Conservation (phyloP, 83 land plant species). For the Picea mariana region DNA sequence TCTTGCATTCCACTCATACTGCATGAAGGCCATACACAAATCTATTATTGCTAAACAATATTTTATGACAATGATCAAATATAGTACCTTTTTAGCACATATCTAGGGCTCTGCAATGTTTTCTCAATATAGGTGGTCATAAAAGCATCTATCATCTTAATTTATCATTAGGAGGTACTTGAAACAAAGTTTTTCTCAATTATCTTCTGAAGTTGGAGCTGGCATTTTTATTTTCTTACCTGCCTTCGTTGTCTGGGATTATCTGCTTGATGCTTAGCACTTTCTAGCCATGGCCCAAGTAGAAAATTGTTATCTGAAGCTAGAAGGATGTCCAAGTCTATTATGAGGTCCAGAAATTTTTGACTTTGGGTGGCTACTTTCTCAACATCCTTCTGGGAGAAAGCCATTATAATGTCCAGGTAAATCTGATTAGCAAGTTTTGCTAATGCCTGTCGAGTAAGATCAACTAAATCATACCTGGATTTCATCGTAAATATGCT, state of each 20-base stretch:
- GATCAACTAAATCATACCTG: slow-evolving; percentile 98
- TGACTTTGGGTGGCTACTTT: slow-evolving; percentile 34
- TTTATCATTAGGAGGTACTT: no score
- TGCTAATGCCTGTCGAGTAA: slow-evolving; percentile 84
- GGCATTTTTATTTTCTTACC: slow-evolving; percentile 31
- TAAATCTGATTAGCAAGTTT: slow-evolving; percentile 85
- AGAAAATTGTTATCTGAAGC: slow-evolving; percentile 84
- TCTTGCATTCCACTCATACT: slow-evolving; percentile 99
- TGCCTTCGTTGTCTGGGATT: slow-evolving; percentile 41
- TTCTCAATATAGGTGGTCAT: background rate
- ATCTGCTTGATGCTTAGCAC: slow-evolving; percentile 72
- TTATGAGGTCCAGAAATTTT: slow-evolving; percentile 64
- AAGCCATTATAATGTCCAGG: slow-evolving; percentile 57
- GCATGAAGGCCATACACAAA: slow-evolving; percentile 18
- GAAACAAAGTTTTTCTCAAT: background rate
- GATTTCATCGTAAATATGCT: slow-evolving; percentile 19
- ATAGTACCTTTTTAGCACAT: background rate
- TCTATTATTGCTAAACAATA: background rate
- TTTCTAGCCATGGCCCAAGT: slow-evolving; percentile 90
- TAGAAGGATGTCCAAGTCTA: slow-evolving; percentile 74
- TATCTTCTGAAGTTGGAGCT: background rate
- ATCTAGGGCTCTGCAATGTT: background rate
- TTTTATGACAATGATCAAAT: background rate
- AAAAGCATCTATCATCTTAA: no score
- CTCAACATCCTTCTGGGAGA: slow-evolving; percentile 29